Evolutionary conservation across 176 grass and related monocot genomes (phyloP), one percentile per base, ranked within the genome.

Genomic region (Bolboschoenus planiculmis): DNA sequence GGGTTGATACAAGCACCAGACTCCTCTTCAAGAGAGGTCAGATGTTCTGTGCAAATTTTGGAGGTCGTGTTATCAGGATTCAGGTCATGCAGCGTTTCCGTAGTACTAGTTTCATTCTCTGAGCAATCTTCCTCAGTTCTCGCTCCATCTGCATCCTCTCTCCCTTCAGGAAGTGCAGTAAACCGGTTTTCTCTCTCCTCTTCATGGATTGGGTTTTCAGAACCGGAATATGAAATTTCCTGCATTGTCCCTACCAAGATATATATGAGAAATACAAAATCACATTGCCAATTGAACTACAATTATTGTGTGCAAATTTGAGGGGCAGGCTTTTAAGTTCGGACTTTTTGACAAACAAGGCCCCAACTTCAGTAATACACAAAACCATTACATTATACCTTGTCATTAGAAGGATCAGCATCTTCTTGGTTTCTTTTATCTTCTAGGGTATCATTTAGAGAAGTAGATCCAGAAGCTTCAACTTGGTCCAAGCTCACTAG

Each of bases 201-300:
- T 70, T 89, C 82, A 3, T 84, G 84, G 46, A 89, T 88, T 57
- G 78, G 85, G 85, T 93, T 86, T 81, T 90, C 92, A n/a, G 60
- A 79, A 84, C 87, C 85, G 0, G 30, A 79, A 40, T n/a, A 65
- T 54, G 65, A 61, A 33, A 54, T 85, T 86, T 98, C 92, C 96
- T 98, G 90, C 88, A 91, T 88, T 87, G 82, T 81, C 48, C 85
- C 85, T 87, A 90, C 33, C 76, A 85, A 88, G 63, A 78, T 35
- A 88, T 62, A 47, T 76, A 78, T 65, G 35, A 92, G 77, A 83
- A 85, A 87, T 80, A 58, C 58, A 82, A 80, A 60, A 87, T 50
- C 24, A 30, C 27, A 77, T 18, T 77, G 27, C 72, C 47, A 50
- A 77, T 51, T 77, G 43, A 77, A 75, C 27, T 33, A 53, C 26